Base-by-base conservation (phyloP, 208 protist species). In the Leishmania tropica region DNA sequence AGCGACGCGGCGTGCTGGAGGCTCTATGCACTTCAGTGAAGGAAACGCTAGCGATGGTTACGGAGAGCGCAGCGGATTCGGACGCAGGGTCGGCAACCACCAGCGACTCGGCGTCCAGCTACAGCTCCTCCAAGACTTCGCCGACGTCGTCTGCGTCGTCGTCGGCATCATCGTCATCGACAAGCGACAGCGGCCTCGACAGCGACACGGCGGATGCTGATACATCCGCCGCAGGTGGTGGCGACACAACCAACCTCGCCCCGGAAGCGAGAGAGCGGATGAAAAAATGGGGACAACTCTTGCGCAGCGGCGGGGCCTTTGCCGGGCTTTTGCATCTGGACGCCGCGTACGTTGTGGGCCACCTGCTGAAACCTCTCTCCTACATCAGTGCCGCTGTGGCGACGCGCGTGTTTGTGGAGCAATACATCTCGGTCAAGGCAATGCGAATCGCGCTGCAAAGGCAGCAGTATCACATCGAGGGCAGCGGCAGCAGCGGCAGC, bases 341-440 rank as follows among this genome's bases (percentile, higher is more conserved):
- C 28, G 64, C 76, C 7, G 79, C 82, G 15, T 80, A 85, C 73
- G 40, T 95, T 17, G 68, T 76, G 11, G 74, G 65, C 40, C 70
- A 81, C 5, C 89, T 81, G 31, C 76, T 82, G 37, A 78, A 42
- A 5, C 72, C 68, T 42, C 28, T 97, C 0, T 90, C 87, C n/a
- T 76, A 83, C 15, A 75, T 91, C 10, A 83, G 87, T 7, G 89
- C 87, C 28, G 89, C 89, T n/a, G 77, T 97, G 13, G 83, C 92
- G 1, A 93, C 95, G 13, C 75, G 77, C 28, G 72, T 96, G n/a
- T 90, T 88, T 73, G 83, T 88, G 2, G 93, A 97, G 86, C 87
- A 96, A 56, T 95, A 91, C 78, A 79, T 96, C 53, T 96, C 93
- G 10, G 87, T 96, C 28, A 93, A 92, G 74, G 95, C 87, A 3